phyloP scores from a whole-genome alignment of 352 stramenopile species.

The Phytophthora lateralis region DNA sequence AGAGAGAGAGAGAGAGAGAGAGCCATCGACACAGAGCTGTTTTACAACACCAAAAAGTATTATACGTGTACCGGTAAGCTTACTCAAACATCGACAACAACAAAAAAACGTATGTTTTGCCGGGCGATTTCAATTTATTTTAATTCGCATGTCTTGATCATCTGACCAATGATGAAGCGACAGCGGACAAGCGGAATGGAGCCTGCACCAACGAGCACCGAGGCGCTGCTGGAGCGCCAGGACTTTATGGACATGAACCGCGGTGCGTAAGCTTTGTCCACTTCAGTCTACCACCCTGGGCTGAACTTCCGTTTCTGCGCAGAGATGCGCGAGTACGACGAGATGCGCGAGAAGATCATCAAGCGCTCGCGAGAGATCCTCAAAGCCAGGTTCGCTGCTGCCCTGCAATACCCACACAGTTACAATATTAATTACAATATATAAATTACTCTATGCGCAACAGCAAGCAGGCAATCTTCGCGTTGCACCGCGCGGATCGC shows the following conservation, averaged over 20 bases:
- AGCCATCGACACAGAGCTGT: too few relatives aligned
- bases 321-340: constrained; percentile 93
- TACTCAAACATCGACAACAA: too few relatives aligned
- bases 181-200: constrained; percentile 18
- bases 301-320: background rate
- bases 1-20: too few relatives aligned
- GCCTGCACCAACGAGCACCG: constrained; percentile 11
- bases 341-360: constrained; percentile 94
- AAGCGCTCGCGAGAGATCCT: constrained; percentile 95
- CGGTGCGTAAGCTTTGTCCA: constrained; percentile 19
- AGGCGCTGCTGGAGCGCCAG: constrained; percentile 41
- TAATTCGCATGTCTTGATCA: too few relatives aligned
- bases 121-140: too few relatives aligned
- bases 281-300: background rate
- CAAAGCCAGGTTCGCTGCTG: constrained; percentile 71
- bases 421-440: background rate
- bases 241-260: constrained; percentile 64
- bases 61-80: too few relatives aligned
- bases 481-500: constrained; percentile 89
- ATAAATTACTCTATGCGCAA: background rate
- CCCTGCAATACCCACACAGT: background rate
- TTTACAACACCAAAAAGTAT: too few relatives aligned
- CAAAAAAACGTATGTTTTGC: too few relatives aligned
- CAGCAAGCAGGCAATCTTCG: constrained; percentile 95
- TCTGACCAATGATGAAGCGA: too few relatives aligned